phyloP scores from a whole-genome alignment of 2,329 filamentous ascomycete species.

The Ophiostoma himal-ulmi region DNA sequence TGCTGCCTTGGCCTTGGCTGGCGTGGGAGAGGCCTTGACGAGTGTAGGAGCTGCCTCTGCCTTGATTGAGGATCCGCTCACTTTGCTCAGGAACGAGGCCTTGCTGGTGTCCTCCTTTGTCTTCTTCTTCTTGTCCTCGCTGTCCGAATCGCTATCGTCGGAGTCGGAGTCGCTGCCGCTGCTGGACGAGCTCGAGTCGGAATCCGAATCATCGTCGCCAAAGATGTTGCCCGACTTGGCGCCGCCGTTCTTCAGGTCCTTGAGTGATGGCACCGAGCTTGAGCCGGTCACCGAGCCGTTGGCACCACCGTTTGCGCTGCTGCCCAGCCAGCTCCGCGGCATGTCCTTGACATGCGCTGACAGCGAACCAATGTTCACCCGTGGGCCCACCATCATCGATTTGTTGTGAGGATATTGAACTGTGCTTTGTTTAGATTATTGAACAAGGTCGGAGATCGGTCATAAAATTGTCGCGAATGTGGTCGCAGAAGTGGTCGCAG shows the following conservation, averaged over 20 bases:
- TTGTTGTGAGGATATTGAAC: not conserved
- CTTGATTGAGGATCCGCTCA: slow-evolving; percentile 14
- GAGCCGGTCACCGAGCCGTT: not conserved
- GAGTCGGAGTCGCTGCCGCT: slow-evolving; percentile 28
- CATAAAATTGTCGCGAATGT: not conserved
- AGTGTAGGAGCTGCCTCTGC: not conserved
- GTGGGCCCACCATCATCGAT: slow-evolving; percentile 25
- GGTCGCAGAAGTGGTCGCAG: not conserved
- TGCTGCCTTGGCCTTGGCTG: not conserved
- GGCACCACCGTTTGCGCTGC: slow-evolving; percentile 1
- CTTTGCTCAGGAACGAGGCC: slow-evolving; percentile 23
- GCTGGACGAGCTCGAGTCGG: slow-evolving; percentile 28
- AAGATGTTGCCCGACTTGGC: not conserved
- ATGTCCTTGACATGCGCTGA: slow-evolving; percentile 29
- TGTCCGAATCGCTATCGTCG: slow-evolving; percentile 25
- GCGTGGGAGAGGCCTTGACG: not conserved
- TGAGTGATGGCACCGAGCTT: slow-evolving; percentile 18
- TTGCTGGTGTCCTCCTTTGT: slow-evolving; percentile 9
- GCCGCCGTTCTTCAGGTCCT: slow-evolving; percentile 18
- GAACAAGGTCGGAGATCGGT: not conserved
- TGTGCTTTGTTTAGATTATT: not conserved
- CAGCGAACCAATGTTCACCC: slow-evolving; percentile 32
- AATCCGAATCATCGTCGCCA: slow-evolving; percentile 28
- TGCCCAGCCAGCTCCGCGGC: slow-evolving; percentile 20
- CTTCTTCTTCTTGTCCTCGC: slow-evolving; percentile 5